Evolutionary conservation across 140 eudicot genomes (phyloP).

Genomic region (Flaveria floridana): DNA sequence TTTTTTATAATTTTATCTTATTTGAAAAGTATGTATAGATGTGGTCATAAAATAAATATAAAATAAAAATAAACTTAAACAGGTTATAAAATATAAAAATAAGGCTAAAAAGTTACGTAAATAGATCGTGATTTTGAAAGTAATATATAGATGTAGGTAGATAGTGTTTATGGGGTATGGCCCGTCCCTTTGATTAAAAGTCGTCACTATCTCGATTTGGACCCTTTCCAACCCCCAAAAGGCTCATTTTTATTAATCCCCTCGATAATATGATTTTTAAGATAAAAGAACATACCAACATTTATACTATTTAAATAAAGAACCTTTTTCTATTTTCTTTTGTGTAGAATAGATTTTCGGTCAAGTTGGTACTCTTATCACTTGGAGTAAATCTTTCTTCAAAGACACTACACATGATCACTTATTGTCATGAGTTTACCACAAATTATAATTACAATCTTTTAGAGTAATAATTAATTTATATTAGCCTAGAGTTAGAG

Average conservation of each 20-base stretch:
- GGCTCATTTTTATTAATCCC: background rate
- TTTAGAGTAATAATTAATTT: too few species aligned
- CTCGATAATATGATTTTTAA: background rate
- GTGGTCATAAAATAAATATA: too few species aligned
- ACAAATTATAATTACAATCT: too few species aligned
- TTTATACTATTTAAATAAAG: background rate
- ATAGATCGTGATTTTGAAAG: too few species aligned
- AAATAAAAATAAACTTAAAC: too few species aligned
- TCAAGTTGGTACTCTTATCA: slow-evolving; percentile 9
- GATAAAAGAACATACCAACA: background rate
- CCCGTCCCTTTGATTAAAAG: slow-evolving; percentile 11
- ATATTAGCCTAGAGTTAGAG: too few species aligned
- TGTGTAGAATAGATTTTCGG: background rate
- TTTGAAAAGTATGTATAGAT: too few species aligned
- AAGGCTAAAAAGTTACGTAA: too few species aligned
- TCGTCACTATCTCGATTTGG: background rate
- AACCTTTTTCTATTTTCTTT: background rate
- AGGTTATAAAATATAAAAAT: too few species aligned
- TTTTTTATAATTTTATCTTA: too few species aligned
- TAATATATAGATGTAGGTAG: background rate
- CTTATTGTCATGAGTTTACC: too few species aligned
- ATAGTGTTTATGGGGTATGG: background rate
- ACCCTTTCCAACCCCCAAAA: slow-evolving; percentile 21
- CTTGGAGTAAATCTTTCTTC: background rate
- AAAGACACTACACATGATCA: too few species aligned